Evolutionary conservation across 2,329 filamentous ascomycete species (phyloP), one percentile per base, ranked within the genome.

Genomic region (Aspergillus flavus): DNA sequence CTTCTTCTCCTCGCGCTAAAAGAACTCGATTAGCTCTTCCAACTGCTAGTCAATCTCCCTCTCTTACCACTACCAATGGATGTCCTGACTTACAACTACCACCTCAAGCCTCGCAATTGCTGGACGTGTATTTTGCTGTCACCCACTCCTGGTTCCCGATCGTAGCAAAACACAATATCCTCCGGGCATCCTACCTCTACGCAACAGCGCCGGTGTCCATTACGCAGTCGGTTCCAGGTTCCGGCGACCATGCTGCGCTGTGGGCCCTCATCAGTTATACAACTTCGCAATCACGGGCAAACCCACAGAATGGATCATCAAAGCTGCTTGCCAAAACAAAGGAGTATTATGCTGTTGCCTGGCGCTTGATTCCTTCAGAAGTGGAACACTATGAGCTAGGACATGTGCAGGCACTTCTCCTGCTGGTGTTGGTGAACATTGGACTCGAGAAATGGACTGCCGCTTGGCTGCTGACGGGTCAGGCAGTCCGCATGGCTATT

Each of bases 91-190:
- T 78, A 43, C 71, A 74, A 43, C 76, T 87, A 12, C 86, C 86
- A 14, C 68, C 76, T 30, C 80, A 84, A 59, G 80, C 84, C 10
- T 85, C 85, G 71, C 78, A 79, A 19, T 74, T 87, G 7, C 74
- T 88, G 41, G 85, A 87, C 68, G 77, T 83, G 12, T 88, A 87
- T 67, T 87, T 87, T 65, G 81, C 84, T 0, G 82, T 83, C 61
- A 86, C 84, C 0, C 85, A 88, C 66, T 82, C 81, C 30, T 88
- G 86, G 86, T 81, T 88, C 34, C 86, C 86, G 0, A 82, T 88
- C n/a, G 79, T 84, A 30, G 83, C 86, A 56, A 87, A 86, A 69
- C 83, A 87, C 65, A 82, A 84, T 61, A 79, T 87, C 10, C 75
- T 87, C 19, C 84, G 84, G 61, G 78, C 82, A 4, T 85, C 83